phyloP scores from a whole-genome alignment of 192 early-diverging fungal species.

The Rhizophagus sp. region DNA sequence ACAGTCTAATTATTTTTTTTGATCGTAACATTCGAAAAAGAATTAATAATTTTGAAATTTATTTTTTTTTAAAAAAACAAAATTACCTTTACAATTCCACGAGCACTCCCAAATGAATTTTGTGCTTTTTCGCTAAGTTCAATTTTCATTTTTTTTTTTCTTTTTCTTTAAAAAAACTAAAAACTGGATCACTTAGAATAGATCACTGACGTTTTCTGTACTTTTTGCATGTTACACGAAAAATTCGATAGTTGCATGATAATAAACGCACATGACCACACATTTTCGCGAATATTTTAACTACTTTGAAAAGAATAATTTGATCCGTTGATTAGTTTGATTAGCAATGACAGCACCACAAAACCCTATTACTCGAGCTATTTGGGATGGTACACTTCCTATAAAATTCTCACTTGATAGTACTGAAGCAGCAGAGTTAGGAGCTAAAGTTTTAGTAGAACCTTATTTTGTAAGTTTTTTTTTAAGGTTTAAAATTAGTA shows the following conservation, averaged over 20 bases:
- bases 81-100: conserved; percentile 17
- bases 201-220: too few relatives aligned
- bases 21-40: background rate
- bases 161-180: too few relatives aligned
- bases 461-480: conserved; percentile 40
- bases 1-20: background rate
- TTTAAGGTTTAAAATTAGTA: background rate
- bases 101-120: conserved; percentile 10
- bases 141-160: background rate
- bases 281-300: too few relatives aligned
- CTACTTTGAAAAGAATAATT: too few relatives aligned
- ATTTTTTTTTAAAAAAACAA: background rate
- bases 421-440: conserved; percentile 29
- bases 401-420: conserved; percentile 42
- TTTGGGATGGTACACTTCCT: conserved; percentile 51
- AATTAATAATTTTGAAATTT: background rate
- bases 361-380: conserved; percentile 46
- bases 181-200: too few relatives aligned
- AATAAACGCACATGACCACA: too few relatives aligned
- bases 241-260: too few relatives aligned
- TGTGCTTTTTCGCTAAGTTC: conserved; percentile 19
- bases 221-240: too few relatives aligned
- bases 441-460: conserved; percentile 25
- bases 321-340: too few relatives aligned
- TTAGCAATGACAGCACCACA: conserved; percentile 38